Percentiles rank a stretch among this genome's conserved stretches.
Evolutionary conservation across 1,284 basidiomycete genomes (phyloP).

Genomic region (Rhizoctonia solani): DNA sequence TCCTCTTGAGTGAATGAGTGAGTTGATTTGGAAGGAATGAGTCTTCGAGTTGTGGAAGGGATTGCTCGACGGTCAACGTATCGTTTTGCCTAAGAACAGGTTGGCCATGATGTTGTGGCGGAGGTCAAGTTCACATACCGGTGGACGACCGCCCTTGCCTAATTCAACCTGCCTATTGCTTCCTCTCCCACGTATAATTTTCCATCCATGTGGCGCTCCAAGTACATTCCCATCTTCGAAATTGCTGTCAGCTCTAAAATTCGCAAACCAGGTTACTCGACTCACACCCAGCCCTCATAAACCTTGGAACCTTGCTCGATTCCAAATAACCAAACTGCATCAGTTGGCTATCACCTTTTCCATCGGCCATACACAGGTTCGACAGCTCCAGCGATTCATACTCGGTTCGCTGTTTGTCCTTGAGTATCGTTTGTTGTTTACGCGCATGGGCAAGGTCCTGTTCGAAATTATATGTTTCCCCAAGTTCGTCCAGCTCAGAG

Average conservation of each 20-base stretch:
- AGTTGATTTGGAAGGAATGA: conserved; percentile 51
- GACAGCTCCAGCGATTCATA: conserved; percentile 33
- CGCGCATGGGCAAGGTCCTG: conserved; percentile 40
- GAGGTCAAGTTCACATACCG: conserved; percentile 33
- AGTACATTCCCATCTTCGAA: conserved; percentile 43
- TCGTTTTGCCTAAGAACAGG: conserved; percentile 25
- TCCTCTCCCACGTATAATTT: conserved; percentile 43
- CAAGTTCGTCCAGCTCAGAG: conserved; percentile 33
- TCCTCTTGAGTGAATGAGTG: conserved; percentile 10
- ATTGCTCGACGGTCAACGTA: conserved; percentile 30
- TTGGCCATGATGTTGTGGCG: too few relatives aligned
- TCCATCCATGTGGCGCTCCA: conserved; percentile 42
- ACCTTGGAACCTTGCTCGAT: conserved; percentile 67
- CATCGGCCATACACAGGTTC: conserved; percentile 63
- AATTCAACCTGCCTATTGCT: conserved; percentile 64
- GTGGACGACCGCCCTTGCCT: conserved; percentile 51
- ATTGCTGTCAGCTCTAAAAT: too few relatives aligned
- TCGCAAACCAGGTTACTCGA: conserved; percentile 12
- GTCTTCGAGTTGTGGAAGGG: conserved; percentile 22
- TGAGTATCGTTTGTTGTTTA: conserved; percentile 39
- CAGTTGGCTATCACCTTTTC: conserved; percentile 69
- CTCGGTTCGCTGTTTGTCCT: conserved; percentile 41
- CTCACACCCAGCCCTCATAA: conserved; percentile 46
- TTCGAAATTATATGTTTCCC: conserved; percentile 31
- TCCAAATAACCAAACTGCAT: conserved; percentile 70